A percentile compares a stretch with the other conserved stretches of the same genome.
Conservation (phyloP, 257 asterid genomes). For the Solanum pennellii region DNA sequence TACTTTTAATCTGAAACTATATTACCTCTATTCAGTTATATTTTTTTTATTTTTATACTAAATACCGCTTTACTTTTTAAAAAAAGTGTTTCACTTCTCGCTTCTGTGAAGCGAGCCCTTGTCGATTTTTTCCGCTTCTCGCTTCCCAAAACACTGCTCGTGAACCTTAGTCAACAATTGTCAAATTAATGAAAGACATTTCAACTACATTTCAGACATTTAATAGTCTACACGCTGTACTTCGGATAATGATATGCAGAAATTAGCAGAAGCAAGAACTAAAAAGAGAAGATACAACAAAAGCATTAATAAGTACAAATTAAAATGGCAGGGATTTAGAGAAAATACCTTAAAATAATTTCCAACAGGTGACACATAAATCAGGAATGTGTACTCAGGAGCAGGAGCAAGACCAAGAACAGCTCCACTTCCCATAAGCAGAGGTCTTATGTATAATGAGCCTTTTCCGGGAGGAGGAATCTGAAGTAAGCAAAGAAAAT, state of each 20-base stretch:
- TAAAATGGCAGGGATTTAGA: background rate
- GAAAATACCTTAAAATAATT: constrained; percentile 81
- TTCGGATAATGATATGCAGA: background rate
- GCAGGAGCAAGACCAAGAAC: constrained; percentile 98
- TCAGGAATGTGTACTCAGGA: constrained; percentile 89
- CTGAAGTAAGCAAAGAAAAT: constrained; percentile 29
- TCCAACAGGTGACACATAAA: constrained; percentile 94
- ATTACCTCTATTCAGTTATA: no score
- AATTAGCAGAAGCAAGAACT: background rate
- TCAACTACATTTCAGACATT: background rate
- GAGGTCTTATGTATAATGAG: constrained; percentile 81
- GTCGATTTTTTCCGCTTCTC: no score
- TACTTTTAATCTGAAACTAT: no score
- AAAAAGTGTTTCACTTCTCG: no score
- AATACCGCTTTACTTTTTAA: no score
- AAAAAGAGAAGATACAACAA: background rate
- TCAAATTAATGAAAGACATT: background rate
- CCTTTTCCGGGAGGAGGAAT: constrained; percentile 98
- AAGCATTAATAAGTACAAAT: background rate
- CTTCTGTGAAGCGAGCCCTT: no score
- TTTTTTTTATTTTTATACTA: no score
- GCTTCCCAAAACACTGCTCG: no score
- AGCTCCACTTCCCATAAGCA: constrained; percentile 99
- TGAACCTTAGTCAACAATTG: background rate
- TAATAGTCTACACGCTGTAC: background rate